Conservation (phyloP, 805 yeast species). For the Metschnikowia corniflorae region DNA sequence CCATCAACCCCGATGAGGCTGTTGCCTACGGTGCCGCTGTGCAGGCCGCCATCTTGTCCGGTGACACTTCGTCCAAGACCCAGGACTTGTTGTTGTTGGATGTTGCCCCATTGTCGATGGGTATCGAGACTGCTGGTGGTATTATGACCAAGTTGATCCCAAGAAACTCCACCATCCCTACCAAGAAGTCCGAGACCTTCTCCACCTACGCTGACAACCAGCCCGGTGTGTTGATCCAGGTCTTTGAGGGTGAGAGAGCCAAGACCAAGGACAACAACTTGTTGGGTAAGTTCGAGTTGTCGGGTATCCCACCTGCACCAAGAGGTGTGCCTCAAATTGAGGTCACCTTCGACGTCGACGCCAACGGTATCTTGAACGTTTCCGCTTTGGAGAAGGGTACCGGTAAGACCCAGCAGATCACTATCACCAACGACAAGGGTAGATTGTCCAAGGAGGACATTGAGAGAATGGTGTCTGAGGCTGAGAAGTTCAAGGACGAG, state of each 20-base stretch:
- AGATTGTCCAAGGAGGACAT: constrained; percentile 96
- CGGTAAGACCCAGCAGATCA: constrained; percentile 94
- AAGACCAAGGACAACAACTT: constrained; percentile 93
- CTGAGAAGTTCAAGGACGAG: constrained; percentile 66
- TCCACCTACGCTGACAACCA: constrained; percentile 97
- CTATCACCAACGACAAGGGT: constrained; percentile 98
- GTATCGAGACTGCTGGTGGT: constrained; percentile 99
- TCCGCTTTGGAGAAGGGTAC: constrained; percentile 98
- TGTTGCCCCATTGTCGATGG: constrained; percentile 95
- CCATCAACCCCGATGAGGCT: constrained; percentile 50
- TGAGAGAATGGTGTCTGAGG: constrained; percentile 96
- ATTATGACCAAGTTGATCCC: constrained; percentile 97
- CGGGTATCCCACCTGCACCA: constrained; percentile 98
- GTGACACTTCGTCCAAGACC: constrained; percentile 62
- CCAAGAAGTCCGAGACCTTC: constrained; percentile 95
- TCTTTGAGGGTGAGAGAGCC: constrained; percentile 97
- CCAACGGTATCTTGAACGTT: constrained; percentile 95
- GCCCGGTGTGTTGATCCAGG: constrained; percentile 98
- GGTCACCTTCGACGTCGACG: constrained; percentile 95
- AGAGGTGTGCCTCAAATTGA: constrained; percentile 98
- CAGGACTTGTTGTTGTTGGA: constrained; percentile 91
- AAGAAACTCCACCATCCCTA: constrained; percentile 97
- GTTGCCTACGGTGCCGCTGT: constrained; percentile 81
- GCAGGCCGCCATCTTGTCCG: constrained; percentile 96
- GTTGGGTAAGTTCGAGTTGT: constrained; percentile 93